Evolutionary conservation across 2,329 filamentous ascomycete species (phyloP).

Genomic region (Sphaerulina musiva): DNA sequence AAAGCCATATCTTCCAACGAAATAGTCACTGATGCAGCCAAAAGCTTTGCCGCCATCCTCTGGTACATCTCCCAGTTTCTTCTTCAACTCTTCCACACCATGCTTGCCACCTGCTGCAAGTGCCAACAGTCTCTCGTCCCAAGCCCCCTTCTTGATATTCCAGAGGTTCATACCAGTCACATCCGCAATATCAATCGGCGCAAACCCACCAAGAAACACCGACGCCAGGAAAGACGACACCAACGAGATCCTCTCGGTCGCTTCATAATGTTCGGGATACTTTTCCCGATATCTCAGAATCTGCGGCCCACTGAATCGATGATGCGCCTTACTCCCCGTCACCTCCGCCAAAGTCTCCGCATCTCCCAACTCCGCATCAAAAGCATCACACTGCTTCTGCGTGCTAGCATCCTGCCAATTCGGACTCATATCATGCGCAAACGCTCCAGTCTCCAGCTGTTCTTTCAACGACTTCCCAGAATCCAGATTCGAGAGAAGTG

Average conservation of each 20-base stretch:
- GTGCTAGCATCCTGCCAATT: slow-evolving; percentile 99
- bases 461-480: slow-evolving; percentile 57
- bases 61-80: slow-evolving; percentile 73
- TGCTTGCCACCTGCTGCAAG: slow-evolving; percentile 61
- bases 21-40: slow-evolving; percentile 72
- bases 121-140: slow-evolving; percentile 67
- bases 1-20: slow-evolving; percentile 72
- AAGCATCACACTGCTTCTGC: slow-evolving; percentile 81
- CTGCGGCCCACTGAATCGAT: slow-evolving; percentile 97
- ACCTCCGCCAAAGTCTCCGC: slow-evolving; percentile 64
- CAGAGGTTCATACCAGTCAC: slow-evolving; percentile 96
- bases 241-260: slow-evolving; percentile 79
- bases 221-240: slow-evolving; percentile 95
- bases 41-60: slow-evolving; percentile 74
- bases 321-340: slow-evolving; percentile 90
- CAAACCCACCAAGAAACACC: slow-evolving; percentile 74
- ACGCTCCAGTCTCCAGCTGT: slow-evolving; percentile 60
- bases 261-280: slow-evolving; percentile 71
- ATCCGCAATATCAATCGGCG: slow-evolving; percentile 88
- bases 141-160: slow-evolving; percentile 70
- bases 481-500: slow-evolving; percentile 56
- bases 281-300: slow-evolving; percentile 81
- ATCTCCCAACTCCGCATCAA: slow-evolving; percentile 65
- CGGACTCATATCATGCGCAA: slow-evolving; percentile 80
- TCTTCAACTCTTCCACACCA: slow-evolving; percentile 58